These are phyloP conservation scores for Lentinula edodes DNA, from an alignment of 768 basidiomycete genomes.

Conservation along the genomic window DNA sequence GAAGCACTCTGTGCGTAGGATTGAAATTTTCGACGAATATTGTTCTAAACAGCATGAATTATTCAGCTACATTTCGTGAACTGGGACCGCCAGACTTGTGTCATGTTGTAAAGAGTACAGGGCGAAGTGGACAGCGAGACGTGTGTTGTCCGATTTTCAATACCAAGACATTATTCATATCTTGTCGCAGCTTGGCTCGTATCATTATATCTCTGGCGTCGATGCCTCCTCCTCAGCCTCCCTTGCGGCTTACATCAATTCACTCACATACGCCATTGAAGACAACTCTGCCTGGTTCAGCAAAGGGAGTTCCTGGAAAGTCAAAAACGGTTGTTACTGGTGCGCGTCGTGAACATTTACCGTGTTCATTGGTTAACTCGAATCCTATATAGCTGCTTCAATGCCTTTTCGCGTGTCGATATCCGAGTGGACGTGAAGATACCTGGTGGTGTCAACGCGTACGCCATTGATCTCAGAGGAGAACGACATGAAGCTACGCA, in stretches of 20 bases:
- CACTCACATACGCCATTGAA: conserved; percentile 92
- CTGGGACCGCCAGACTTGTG: conserved; percentile 96
- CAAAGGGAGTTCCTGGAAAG: conserved; percentile 81
- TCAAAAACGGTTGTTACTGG: conserved; percentile 92
- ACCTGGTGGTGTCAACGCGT: conserved; percentile 93
- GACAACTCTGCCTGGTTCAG: conserved; percentile 91
- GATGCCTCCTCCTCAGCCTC: conserved; percentile 98
- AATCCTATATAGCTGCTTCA: conserved; percentile 68
- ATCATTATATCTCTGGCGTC: conserved; percentile 97
- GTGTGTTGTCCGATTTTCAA: conserved; percentile 39
- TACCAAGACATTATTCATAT: conserved; percentile 2
- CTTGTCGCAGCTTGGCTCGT: conserved; percentile 73
- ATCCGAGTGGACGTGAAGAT: conserved; percentile 98
- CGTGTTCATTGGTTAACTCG: background rate
- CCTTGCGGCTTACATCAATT: conserved; percentile 97
- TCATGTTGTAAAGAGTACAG: conserved; percentile 90
- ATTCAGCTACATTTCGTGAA: conserved; percentile 87
- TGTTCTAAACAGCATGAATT: conserved; percentile 11
- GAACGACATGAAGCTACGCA: conserved; percentile 92
- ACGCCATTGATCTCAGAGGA: conserved; percentile 89
- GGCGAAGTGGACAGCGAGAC: conserved; percentile 79
- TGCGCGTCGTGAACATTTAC: conserved; percentile 26
- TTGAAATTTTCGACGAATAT: conserved; percentile 11
- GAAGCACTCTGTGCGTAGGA: conserved; percentile 75
- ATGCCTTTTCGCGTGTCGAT: conserved; percentile 96